Base-by-base conservation (phyloP, 2,329 filamentous ascomycete genomes). In the Neobulgaria alba region DNA sequence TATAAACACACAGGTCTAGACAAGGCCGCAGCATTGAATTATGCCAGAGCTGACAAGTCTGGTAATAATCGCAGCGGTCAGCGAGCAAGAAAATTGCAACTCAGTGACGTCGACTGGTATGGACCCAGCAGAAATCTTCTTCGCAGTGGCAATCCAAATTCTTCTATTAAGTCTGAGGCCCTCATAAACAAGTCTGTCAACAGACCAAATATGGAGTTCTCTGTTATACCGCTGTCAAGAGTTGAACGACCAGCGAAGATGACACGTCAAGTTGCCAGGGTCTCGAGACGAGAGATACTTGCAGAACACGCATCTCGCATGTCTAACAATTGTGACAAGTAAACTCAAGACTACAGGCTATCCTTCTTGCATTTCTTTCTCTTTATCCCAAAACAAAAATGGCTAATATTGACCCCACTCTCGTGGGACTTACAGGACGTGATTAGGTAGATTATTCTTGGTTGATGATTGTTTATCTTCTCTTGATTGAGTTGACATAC, bases 71-170 rank as follows among this genome's bases (percentile, higher is more conserved):
- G 73, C 44, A 77, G 75, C 57, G 80, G 82, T 45, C 88, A 95
- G 62, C 82, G 89, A 49, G 80, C 85, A 43, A 79, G 92, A 57
- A 94, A 94, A 64, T 71, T 98, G 46, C 90, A 96, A 61, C 75
- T 96, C 45, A 95, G 87, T 64, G 92, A 98, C 64, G 86, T 98
- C 62, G 90, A 98, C 64, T 98, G 92, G 92, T 95, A 90, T 68
- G 69, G 51, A 45, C 41, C 50, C 42, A 53, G 51, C 36, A 46
- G 39, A 34, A 54, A 43, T 41, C 41, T 45, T 43, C 47, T 37
- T 36, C 43, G 41, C 37, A 35, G 36, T 47, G 42, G 46, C 48
- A 42, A 39, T 29, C 18, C 21, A 38, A 34, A 26, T 32, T 39
- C 38, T 29, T 14, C 39, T 39, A 16, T 31, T n/a, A 37, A 42